A percentile compares a stretch with the other conserved stretches of the same genome.
Evolutionary conservation across 129 eudicot genomes (phyloP).

Genomic region (Heracleum sosnowskyi): DNA sequence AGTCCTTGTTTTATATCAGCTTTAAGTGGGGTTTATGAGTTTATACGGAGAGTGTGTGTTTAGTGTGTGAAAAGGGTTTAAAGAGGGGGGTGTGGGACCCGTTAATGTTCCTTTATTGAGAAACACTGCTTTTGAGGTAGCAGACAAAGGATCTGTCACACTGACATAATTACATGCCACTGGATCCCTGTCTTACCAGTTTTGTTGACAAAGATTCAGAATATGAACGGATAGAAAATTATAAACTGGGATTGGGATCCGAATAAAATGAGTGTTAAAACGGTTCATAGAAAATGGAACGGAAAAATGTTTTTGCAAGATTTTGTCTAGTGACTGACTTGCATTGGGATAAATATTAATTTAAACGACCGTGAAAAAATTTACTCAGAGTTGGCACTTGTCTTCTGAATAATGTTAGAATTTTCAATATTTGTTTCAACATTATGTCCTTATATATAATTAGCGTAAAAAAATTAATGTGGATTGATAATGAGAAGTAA

Average conservation of each 20-base stretch:
- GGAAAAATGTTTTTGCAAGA: too few species aligned
- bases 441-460: too few species aligned
- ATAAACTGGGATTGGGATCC: background rate
- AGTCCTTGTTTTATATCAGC: background rate
- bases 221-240: background rate
- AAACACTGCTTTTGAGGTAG: slow-evolving; percentile 28
- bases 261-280: too few species aligned
- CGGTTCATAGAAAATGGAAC: too few species aligned
- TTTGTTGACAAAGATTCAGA: slow-evolving; percentile 5
- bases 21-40: background rate
- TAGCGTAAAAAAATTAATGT: too few species aligned
- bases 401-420: too few species aligned
- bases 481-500: too few species aligned
- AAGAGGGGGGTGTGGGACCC: slow-evolving; percentile 13
- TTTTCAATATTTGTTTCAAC: too few species aligned
- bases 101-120: slow-evolving; percentile 20
- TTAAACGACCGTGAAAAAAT: too few species aligned
- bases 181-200: background rate
- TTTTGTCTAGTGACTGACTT: too few species aligned
- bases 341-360: too few species aligned
- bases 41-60: background rate
- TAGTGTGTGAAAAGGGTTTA: background rate
- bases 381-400: too few species aligned
- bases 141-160: background rate
- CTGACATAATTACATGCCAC: background rate